Base-by-base conservation (phyloP, 163 green algal species). In the Chloromonas sp. region DNA sequence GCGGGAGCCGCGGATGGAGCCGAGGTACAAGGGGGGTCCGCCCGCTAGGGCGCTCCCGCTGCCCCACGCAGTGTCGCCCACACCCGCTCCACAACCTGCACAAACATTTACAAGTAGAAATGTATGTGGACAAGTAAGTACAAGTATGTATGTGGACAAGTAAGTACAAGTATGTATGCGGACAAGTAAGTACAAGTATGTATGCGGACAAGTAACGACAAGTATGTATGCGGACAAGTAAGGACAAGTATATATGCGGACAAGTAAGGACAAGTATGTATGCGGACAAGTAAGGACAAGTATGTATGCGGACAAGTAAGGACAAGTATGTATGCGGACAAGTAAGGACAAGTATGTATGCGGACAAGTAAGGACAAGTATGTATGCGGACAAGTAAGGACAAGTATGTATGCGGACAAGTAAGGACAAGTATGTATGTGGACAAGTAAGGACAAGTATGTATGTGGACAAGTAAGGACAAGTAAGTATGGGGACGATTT, bases 21-120 rank as follows among this genome's bases (percentile, higher is more conserved):
- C 94, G 0, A 96, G 81, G 81, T 92, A 95, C 11, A 97, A 87
- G 1, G 93, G 89, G 71, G 86, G 89, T 70, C 89, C 90, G 60
- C 71, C 87, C 57, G 15, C 84, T 60, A 3, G 70, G 59, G 1
- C 58, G 60, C 36, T 36, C 5, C 3, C 62, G 13, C 2, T 60
- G 60, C 13, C 81, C 74, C 2, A 70, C 71, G 15, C 70, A 78
- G 13, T 14, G 3, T 58, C 60, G 57, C 70, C 70, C 82, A 8
- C 62, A 58, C 14, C 36, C 2, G 57, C 78, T 84, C 14, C 14
- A 36, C 36, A 36, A 36, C 36, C 36, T 36, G 36, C 36, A 36
- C 36, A 36, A 36, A 36, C 36, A 36, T 36, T 36, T 36, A 36
- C 36, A 36, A 36, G 36, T 36, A 36, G 36, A 36, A 36, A 36